Base-by-base conservation (phyloP, 169 alveolate genomes). In the Fabrea salina region DNA sequence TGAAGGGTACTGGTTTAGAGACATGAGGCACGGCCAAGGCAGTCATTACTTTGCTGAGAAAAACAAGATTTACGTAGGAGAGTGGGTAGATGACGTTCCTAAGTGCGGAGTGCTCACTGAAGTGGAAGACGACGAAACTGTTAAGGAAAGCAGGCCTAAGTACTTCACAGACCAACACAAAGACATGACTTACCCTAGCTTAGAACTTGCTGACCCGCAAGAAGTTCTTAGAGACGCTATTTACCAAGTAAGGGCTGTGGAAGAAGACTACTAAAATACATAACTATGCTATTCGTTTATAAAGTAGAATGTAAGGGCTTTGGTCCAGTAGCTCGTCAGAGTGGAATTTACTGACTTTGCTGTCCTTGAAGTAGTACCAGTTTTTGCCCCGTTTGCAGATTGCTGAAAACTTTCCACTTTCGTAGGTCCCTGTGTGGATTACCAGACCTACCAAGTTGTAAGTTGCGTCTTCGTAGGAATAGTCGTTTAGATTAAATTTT, bases 21-120 rank as follows among this genome's bases (percentile, higher is more conserved):
- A 96, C 81, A 86, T 85, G 89, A 93, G 93, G 78, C 97, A 96
- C 89, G 99, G 99, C 2, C 92, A 97, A 86, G 99, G 99, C 22
- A 85, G 96, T 47, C 94, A 94, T 77, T 92, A 80, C 56, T 92
- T 64, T 80, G 83, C 83, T 11, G 82, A 75, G 11, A 89, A 86
- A 58, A 91, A 86, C 67, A 86, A 89, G 80, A 88, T 92, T 27
- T 92, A 88, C 80, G 92, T 92, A 25, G 96, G 96, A 33, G 96
- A 92, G 79, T 92, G 96, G 96, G 94, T 90, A 7, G 88, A 90
- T 43, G 95, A 92, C 80, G 82, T 84, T 79, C 96, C 96, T 5
- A 88, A 91, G 82, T 83, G 92, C 35, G 96, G 96, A 25, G 90
- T 92, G 5, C 90, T 88, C 68, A 87, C 96, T 30, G 96, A 92